A percentile compares a stretch with the other conserved stretches of the same genome.
phyloP scores from a whole-genome alignment of 2,329 filamentous ascomycete genomes.

The Coniochaeta ligniaria region DNA sequence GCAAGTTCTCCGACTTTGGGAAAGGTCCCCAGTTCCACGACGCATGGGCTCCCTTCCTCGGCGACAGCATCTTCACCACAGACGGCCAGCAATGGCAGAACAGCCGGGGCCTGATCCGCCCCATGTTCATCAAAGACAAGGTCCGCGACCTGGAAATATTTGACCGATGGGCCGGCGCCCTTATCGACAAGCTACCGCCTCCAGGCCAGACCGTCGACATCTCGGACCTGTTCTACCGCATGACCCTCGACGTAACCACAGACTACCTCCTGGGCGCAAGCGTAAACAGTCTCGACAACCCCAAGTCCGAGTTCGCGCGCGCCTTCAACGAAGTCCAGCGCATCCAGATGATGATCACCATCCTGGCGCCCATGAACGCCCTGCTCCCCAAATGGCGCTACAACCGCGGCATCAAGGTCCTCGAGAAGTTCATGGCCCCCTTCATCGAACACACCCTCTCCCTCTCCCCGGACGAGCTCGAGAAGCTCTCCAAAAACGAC shows the following conservation, averaged over 20 bases:
- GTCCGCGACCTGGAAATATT: constrained; percentile 47
- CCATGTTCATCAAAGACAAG: constrained; percentile 42
- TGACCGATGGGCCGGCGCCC: constrained; percentile 48
- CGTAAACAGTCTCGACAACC: constrained; percentile 36
- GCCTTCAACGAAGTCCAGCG: constrained; percentile 66
- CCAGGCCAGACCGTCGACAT: constrained; percentile 51
- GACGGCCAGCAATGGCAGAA: constrained; percentile 47
- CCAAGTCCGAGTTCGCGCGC: constrained; percentile 53
- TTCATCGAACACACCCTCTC: constrained; percentile 62
- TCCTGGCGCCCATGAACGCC: constrained; percentile 24
- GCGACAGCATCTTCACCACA: constrained; percentile 48
- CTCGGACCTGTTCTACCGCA: constrained; percentile 54
- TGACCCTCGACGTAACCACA: constrained; percentile 61
- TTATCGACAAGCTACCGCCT: constrained; percentile 51
- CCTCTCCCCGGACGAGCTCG: constrained; percentile 57
- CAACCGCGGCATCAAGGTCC: constrained; percentile 50
- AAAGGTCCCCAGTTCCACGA: constrained; percentile 35
- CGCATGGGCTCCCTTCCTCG: constrained; percentile 38
- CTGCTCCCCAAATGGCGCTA: constrained; percentile 55
- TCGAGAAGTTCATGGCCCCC: constrained; percentile 63
- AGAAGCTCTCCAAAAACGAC: constrained; percentile 60
- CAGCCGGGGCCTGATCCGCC: constrained; percentile 43
- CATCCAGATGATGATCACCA: constrained; percentile 56
- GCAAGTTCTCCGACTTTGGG: constrained; percentile 48
- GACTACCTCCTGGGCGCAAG: constrained; percentile 61